These are phyloP conservation scores for Solanum neorickii DNA, from an alignment of 257 asterid genomes.

Conservation along the genomic window DNA sequence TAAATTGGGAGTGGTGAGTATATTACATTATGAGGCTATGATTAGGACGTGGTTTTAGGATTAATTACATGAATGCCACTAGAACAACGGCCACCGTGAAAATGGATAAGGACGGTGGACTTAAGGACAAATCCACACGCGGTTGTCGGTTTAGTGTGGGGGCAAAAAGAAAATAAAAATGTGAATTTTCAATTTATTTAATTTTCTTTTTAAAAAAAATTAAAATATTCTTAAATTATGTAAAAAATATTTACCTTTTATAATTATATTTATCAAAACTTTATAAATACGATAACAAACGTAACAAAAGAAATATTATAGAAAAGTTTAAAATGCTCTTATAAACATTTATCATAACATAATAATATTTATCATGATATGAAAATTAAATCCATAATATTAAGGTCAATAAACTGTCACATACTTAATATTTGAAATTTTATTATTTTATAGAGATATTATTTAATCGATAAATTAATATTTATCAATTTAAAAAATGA, in stretches of 20 bases:
- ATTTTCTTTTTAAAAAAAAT: too few species aligned
- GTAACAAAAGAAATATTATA: too few species aligned
- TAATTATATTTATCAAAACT: too few species aligned
- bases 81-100: background rate
- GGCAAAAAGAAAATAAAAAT: background rate
- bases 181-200: background rate
- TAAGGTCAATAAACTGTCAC: background rate
- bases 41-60: background rate
- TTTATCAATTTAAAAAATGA: too few species aligned
- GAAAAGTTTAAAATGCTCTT: too few species aligned
- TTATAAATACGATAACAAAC: too few species aligned
- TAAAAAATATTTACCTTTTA: too few species aligned
- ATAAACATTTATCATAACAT: too few species aligned
- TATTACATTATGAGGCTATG: background rate
- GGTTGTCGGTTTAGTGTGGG: slow-evolving; percentile 10
- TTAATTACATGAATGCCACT: slow-evolving; percentile 20
- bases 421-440: background rate
- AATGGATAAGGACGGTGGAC: slow-evolving; percentile 11
- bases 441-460: too few species aligned
- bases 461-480: too few species aligned
- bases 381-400: background rate
- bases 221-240: accelerated
- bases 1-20: background rate
- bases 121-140: background rate
- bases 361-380: background rate